These are phyloP conservation scores for Lithospermum erythrorhizon DNA, from an alignment of 257 asterid genomes.

Conservation along the genomic window DNA sequence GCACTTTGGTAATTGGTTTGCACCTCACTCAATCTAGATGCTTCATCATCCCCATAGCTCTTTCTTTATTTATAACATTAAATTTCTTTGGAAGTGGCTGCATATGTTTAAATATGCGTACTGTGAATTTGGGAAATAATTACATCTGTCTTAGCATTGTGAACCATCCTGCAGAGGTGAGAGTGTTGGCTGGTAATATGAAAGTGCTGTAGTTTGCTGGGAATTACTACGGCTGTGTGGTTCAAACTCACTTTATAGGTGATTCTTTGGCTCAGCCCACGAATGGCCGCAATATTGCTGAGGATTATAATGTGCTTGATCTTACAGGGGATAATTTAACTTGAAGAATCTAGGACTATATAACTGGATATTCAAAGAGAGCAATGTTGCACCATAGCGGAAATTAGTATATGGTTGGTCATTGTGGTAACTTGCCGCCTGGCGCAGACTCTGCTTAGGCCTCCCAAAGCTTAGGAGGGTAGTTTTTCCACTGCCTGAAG, in stretches of 20 bases:
- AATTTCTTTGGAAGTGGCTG: conserved; percentile 74
- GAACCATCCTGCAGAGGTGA: conserved; percentile 66
- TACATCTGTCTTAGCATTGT: conserved; percentile 97
- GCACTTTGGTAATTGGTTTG: background rate
- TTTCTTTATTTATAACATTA: conserved; percentile 50
- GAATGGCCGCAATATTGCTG: no score
- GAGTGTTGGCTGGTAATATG: conserved; percentile 14
- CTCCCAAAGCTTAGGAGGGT: conserved; percentile 79
- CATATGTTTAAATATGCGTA: conserved; percentile 57
- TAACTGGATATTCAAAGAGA: background rate
- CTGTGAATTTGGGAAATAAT: conserved; percentile 94
- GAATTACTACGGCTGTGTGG: background rate
- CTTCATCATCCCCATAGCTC: conserved; percentile 68
- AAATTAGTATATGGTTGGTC: conserved; percentile 70
- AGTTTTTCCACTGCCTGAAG: conserved; percentile 97
- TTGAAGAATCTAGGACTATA: background rate
- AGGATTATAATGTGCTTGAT: background rate
- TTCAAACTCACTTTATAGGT: background rate
- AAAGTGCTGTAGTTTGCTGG: no score
- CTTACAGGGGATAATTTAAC: background rate
- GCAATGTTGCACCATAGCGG: conserved; percentile 16
- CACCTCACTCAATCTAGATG: conserved; percentile 86
- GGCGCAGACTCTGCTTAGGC: conserved; percentile 35
- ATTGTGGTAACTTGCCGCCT: conserved; percentile 71
- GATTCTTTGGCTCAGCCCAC: background rate